Evolutionary conservation across 2,329 filamentous ascomycete genomes (phyloP), one percentile per base, ranked within the genome.

Genomic region (Tolypocladium endophyticum): DNA sequence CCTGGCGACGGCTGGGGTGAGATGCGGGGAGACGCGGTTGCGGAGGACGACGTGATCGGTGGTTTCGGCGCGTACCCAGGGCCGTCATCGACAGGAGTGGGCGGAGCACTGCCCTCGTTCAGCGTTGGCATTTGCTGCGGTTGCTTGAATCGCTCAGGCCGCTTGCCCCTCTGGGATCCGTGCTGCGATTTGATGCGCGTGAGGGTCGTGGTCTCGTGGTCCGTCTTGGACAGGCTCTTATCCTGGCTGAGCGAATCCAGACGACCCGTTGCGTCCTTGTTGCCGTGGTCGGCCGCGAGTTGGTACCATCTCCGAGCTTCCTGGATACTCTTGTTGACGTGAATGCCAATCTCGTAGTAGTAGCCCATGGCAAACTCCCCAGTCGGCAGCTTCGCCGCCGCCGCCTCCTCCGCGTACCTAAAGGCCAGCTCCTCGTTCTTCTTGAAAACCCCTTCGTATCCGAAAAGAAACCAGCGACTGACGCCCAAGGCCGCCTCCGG

Each of bases 381-480:
- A 0, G 92, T 97, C 0, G 91, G 82, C 56, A 97, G 81, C 59
- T 92, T 92, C 45, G 86, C 84, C 57, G 85, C 80, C 11, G 94
- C 93, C 14, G 94, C 94, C 65, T 93, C 85, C 67, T 93, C 85
- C 1, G 94, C 94, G 70, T 96, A 97, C 57, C 86, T 88, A 74
- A 90, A 99, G 8, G 94, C 93, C 56, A 97, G 77, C 70, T 93
- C 89, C 74, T 99, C 94, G 68, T 97, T 97, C 80, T 97, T 97
- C 61, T 90, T 84, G 70, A 99, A 97, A 8, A 95, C 81, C 28
- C 88, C 88, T 65, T 97, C 93, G 64, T 94, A 92, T 3, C 94
- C 94, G 69, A 96, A 97, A 35, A 99, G 81, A 71, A 97, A 99
- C 94, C 94, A 99, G 74, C 96, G 94, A 74, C 93, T 97, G 62